Evolutionary conservation across 495 filamentous ascomycete species (phyloP).

Genomic region (Talaromyces stipitatus): DNA sequence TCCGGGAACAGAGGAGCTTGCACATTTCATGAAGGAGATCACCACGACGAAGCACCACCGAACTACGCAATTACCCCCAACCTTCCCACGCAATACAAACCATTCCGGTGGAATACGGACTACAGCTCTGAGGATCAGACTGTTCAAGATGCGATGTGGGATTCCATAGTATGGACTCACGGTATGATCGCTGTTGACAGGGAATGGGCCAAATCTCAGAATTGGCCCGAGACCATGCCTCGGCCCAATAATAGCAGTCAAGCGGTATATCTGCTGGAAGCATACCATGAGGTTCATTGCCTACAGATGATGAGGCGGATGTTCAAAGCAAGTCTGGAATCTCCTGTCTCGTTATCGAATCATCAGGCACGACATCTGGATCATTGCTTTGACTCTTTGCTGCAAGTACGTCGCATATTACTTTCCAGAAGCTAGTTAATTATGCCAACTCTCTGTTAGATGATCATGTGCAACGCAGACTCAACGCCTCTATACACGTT

Average conservation of each 20-base stretch:
- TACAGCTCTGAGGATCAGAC: neutral
- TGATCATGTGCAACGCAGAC: neutral
- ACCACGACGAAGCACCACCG: neutral
- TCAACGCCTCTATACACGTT: neutral
- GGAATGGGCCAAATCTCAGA: neutral
- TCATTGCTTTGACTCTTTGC: neutral
- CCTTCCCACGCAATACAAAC: neutral
- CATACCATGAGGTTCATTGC: neutral
- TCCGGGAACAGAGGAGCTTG: neutral
- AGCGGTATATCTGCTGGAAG: neutral
- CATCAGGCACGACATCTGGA: neutral
- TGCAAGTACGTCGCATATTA: neutral
- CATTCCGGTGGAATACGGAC: neutral
- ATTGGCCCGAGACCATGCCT: neutral
- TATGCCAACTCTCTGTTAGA: neutral
- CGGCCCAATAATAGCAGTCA: neutral
- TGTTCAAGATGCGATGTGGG: neutral
- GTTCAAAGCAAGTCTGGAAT: neutral
- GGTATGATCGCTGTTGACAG: neutral
- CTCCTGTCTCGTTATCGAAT: neutral
- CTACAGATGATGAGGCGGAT: neutral
- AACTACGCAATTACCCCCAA: neutral
- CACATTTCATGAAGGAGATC: neutral
- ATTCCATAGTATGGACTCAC: neutral
- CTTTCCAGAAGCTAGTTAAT: no score